A percentile compares a stretch with the other conserved stretches of the same genome.
These are phyloP conservation scores for Singerocomus inundabilis DNA, from an alignment of 1,284 basidiomycete species.

Conservation along the genomic window DNA sequence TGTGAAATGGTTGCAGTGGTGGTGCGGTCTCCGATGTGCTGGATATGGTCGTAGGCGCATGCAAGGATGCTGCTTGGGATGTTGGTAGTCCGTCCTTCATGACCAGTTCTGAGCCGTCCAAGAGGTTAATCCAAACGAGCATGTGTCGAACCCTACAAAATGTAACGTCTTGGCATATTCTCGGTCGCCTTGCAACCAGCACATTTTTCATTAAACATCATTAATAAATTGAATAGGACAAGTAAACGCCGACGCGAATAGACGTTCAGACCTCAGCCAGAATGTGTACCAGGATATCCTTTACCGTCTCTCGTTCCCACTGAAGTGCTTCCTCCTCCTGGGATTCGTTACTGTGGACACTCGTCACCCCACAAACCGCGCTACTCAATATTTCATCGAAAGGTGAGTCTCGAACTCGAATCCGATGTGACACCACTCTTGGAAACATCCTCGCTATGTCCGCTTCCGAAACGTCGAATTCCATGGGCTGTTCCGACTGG, in stretches of 20 bases:
- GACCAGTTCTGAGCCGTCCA: background rate
- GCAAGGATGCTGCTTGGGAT: constrained; percentile 24
- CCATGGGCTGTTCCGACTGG: constrained; percentile 20
- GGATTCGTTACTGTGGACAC: constrained; percentile 24
- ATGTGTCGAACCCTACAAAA: background rate
- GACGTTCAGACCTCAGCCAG: constrained; percentile 48
- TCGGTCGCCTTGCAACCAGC: background rate
- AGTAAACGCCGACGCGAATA: background rate
- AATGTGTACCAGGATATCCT: constrained; percentile 58
- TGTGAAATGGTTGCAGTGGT: constrained; percentile 11
- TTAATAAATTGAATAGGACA: background rate
- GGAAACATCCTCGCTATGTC: constrained; percentile 70
- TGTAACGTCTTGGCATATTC: background rate
- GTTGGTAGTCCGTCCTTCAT: constrained; percentile 25
- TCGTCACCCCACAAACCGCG: constrained; percentile 50
- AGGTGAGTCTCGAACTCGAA: constrained; percentile 64
- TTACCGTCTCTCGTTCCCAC: constrained; percentile 47
- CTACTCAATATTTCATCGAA: constrained; percentile 66
- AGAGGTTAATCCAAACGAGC: background rate
- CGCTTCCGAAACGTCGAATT: constrained; percentile 65
- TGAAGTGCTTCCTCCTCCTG: constrained; percentile 18
- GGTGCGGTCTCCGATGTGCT: constrained; percentile 13
- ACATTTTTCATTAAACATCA: background rate
- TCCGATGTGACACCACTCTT: constrained; percentile 65
- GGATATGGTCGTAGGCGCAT: constrained; percentile 9